These are phyloP conservation scores for Aspergillus sp. DNA, from an alignment of 2,329 filamentous ascomycete species.

Conservation along the genomic window DNA sequence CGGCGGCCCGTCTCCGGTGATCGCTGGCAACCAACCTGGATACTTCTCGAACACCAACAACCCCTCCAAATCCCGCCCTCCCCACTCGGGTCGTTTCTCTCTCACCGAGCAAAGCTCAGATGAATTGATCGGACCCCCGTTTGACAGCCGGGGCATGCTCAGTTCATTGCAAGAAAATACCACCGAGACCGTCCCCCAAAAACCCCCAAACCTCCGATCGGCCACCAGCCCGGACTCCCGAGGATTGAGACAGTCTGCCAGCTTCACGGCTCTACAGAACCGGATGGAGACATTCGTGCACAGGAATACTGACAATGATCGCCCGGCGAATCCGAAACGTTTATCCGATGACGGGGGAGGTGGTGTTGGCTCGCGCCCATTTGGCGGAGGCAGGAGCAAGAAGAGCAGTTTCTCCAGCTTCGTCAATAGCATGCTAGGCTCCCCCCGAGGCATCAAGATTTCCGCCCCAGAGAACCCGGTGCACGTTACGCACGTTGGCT, in stretches of 20 bases:
- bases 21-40: conserved; percentile 35
- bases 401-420: conserved; percentile 88
- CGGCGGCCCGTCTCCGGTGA: conserved; percentile 42
- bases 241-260: conserved; percentile 65
- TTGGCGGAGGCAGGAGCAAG: conserved; percentile 65
- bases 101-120: conserved; percentile 44
- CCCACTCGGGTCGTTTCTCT: conserved; percentile 38
- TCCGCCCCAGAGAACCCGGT: conserved; percentile 98
- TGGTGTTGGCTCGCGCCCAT: conserved; percentile 56
- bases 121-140: conserved; percentile 49
- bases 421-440: conserved; percentile 79
- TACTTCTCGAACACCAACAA: conserved; percentile 29
- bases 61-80: conserved; percentile 35
- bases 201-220: conserved; percentile 48
- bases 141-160: conserved; percentile 48
- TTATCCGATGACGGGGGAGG: conserved; percentile 73
- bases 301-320: conserved; percentile 45
- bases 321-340: conserved; percentile 65
- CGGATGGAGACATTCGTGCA: conserved; percentile 54
- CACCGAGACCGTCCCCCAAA: conserved; percentile 39
- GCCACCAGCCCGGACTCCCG: conserved; percentile 61
- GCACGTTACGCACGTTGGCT: conserved; percentile 96
- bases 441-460: conserved; percentile 87
- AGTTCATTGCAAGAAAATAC: conserved; percentile 46
- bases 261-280: conserved; percentile 58